Evolutionary conservation across 1,139 yeast genomes (phyloP), one percentile per base, ranked within the genome.

Genomic region (Protomyces macrosporus): DNA sequence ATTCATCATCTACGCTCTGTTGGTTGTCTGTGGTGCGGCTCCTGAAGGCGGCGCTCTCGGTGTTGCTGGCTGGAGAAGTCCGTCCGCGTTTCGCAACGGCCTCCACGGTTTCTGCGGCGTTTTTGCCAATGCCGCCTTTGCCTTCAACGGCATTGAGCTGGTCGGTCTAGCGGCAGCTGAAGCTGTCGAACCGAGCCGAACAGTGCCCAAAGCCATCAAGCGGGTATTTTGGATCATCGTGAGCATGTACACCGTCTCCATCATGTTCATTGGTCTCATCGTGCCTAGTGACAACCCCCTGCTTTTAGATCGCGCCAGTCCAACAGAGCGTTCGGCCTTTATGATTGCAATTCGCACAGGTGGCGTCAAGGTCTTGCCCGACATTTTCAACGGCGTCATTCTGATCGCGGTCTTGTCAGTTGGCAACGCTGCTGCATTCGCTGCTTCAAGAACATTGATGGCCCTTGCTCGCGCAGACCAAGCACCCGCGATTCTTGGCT

Each of bases 101-200:
- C 80, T 88, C 63, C 75, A 86, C 63, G 86, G 90, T 50, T 75
- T 88, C 30, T 69, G 87, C 65, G 82, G 84, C 0, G 89, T 93
- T 0, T 75, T 84, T 0, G 76, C 84, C 61, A 82, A 84, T 34
- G 86, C 90, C 0, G 79, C 88, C 0, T 87, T 86, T 71, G 86
- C 95, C 0, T 88, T 85, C 70, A 83, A 86, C 64, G 96, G 96
- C 0, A 85, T 91, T 0, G 96, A 88, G 70, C 84, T 87, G 67
- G 95, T 89, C 34, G 86, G 88, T 69, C 84, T 89, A 66, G 91
- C 95, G 0, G 93, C 95, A 1, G 88, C 93, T 72, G 96, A 90
- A 73, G 88, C 93, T 9, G 79, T 86, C 67, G 87, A 88, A 69
- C 96, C 96, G 0, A 79, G 96, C 67, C 83, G 82, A 67, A 84